Evolutionary conservation across 768 basidiomycete genomes (phyloP), one percentile per base, ranked within the genome.

Genomic region (Xerocomellus amylosporus): DNA sequence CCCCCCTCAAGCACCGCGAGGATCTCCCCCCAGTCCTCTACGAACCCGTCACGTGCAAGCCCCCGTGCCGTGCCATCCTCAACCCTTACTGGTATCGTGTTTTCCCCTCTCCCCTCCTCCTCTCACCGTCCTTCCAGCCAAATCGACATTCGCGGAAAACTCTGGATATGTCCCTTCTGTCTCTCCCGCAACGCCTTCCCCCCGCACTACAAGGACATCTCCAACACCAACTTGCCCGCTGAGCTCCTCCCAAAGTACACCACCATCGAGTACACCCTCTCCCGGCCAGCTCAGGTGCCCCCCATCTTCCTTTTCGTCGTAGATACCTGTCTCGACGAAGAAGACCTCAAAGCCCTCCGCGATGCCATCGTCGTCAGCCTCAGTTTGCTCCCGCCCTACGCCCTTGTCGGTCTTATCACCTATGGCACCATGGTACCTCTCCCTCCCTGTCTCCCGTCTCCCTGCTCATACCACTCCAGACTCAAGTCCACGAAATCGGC

Each of bases 131-230:
- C 30, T 54, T 66, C 22, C 69, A 98, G 97, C 71, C 96, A 98
- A 79, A 95, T 99, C 66, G 97, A 98, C 75, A 93, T 98, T 59
- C 85, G 97, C 65, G 96, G 90, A 63, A 98, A 98, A 74, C 84
- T 99, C 49, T 99, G 97, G 97, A 99, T 98, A 61, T 99, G 97
- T 67, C 97, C 97, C 5, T 98, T 99, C 78, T 99, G 97, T 75
- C 79, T 99, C 49, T 87, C 90, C 34, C 88, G 97, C 55, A 99
- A 98, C 71, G 85, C 95, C 3, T 98, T 99, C 76, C 97, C 97
- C 5, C 90, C 92, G 0, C 96, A 99, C 72, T 99, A 99, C 81
- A 96, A 97, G 75, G 96, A 98, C 69, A 96, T 99, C 61, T 93
- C 94, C 44, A 89, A 88, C 73, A 95, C 90, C 60, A 98, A 98